These are phyloP conservation scores for Elongisporangium anandrum DNA, from an alignment of 352 stramenopile genomes.

Conservation along the genomic window DNA sequence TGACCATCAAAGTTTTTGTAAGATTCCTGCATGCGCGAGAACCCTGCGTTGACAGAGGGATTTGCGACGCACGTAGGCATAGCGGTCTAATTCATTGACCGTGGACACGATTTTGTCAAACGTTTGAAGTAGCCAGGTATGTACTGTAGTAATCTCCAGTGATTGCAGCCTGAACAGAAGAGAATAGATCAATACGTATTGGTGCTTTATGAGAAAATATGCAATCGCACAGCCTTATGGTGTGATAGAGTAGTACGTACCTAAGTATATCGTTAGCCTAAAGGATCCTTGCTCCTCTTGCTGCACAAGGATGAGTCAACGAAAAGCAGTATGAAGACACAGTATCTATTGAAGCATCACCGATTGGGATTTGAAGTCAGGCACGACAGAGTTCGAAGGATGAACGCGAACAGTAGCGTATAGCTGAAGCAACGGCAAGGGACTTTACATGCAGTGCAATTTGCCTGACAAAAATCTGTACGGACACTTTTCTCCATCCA, in stretches of 20 bases:
- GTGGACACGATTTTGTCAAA: neutral
- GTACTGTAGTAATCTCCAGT: neutral
- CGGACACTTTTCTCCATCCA: neutral
- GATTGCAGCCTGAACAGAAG: neutral
- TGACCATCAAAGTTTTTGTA: neutral
- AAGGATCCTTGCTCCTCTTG: neutral
- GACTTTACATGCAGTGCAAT: neutral
- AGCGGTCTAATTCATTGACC: neutral
- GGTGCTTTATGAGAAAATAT: neutral
- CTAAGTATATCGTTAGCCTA: neutral
- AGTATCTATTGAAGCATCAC: neutral
- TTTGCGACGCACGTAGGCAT: neutral
- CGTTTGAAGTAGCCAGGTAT: neutral
- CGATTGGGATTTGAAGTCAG: neutral
- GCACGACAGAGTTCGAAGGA: neutral
- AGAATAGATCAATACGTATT: neutral
- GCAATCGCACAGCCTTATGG: neutral
- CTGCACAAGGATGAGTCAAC: neutral
- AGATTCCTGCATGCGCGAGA: neutral
- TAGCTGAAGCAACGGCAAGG: neutral
- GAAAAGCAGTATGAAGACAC: too few relatives aligned
- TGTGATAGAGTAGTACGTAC: neutral
- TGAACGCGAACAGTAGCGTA: neutral
- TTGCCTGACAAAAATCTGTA: neutral
- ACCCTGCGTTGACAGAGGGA: neutral